Base-by-base conservation (phyloP, 768 basidiomycete genomes). In the Lactifluus subvellereus region DNA sequence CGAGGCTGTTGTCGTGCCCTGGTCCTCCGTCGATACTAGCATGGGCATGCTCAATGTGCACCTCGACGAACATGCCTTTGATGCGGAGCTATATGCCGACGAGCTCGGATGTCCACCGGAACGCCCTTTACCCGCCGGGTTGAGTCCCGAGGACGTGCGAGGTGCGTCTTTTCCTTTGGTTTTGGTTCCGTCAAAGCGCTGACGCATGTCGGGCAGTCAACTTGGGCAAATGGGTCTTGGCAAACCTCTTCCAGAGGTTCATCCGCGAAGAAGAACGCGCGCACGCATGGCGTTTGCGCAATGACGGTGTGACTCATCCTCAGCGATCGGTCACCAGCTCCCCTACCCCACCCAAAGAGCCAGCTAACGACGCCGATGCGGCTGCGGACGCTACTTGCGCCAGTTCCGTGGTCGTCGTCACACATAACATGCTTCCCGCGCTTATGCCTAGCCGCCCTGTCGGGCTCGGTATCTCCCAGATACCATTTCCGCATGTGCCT, bases 1-100 rank as follows among this genome's bases (percentile, higher is more conserved):
- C 33, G 94, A 98, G 72, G 92, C 90, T 0, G 87, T 91, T 33
- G 85, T 91, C 9, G 77, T 85, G 30, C 77, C 86, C 13, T 99
- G 96, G 96, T 88, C 90, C 43, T 82, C 81, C 16, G 87, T 91
- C 32, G 96, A 98, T 73, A 96, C 94, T 5, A 89, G 91, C 73
- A 86, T 88, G 8, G 96, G 96, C 7, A 83, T 92, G 27, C 77
- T 99, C 63, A 87, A 89, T 2, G 84, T 98, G 4, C 92, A 97
- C 74, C 68, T 99, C 50, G 89, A 83, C 51, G 94, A 97, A 67
- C 80, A 84, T 52, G 92, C 87, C 62, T 98, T 98, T 72, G 95
- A 98, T 59, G 90, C 91, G 6, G 97, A 99, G 75, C 85, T 96
- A 2, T 98, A 95, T 71, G 89, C 91, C 13, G 95, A 98, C 71